These are phyloP conservation scores for Dryas integrifolia DNA, from an alignment of 331 rosid species.

Conservation along the genomic window DNA sequence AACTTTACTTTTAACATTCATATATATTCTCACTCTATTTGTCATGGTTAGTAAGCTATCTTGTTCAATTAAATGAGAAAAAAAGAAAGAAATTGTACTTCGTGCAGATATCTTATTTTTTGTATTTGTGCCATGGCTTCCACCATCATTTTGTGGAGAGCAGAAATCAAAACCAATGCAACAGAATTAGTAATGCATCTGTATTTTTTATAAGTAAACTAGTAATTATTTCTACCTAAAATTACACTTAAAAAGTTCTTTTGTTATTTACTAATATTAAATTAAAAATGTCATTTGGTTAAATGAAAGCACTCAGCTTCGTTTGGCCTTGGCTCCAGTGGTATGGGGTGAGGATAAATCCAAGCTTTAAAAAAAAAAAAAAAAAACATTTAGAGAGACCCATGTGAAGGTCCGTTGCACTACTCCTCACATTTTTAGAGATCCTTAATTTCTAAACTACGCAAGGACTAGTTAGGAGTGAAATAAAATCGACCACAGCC, in stretches of 20 bases:
- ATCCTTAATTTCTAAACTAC: not conserved
- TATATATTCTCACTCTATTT: conserved; percentile 8
- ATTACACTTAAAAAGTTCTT: not conserved
- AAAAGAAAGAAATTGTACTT: not conserved
- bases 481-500: not conserved
- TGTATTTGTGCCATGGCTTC: not conserved
- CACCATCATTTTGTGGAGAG: not conserved
- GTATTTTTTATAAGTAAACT: no score
- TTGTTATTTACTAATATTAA: no score
- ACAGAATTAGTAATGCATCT: not conserved
- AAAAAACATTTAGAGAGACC: not conserved
- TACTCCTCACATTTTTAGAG: not conserved
- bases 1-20: not conserved
- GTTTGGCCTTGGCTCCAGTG: not conserved
- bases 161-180: not conserved
- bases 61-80: not conserved
- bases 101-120: not conserved
- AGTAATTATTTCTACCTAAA: not conserved
- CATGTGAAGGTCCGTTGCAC: not conserved
- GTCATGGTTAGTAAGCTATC: not conserved
- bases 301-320: not conserved
- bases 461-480: not conserved
- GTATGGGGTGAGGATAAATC: not conserved
- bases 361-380: not conserved
- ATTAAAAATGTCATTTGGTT: no score